Evolutionary conservation across 257 asterid species (phyloP).

Genomic region (Asclepias syriaca): DNA sequence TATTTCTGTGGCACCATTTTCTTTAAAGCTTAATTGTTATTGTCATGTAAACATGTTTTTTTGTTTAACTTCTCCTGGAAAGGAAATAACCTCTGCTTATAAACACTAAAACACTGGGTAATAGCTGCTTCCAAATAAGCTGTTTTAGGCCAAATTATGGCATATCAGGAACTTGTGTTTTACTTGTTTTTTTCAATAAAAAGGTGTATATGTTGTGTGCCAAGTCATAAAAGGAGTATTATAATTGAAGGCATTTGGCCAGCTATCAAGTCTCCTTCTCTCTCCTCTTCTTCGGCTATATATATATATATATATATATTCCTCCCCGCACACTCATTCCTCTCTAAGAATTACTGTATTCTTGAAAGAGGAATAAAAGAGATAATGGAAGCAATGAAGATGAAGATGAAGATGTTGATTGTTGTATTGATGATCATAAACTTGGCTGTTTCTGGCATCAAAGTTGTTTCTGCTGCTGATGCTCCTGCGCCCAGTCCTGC

Average conservation of each 20-base stretch:
- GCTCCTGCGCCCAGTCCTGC: slow-evolving; percentile 54
- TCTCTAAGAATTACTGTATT: background rate
- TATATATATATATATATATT: background rate
- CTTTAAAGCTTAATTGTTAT: no score
- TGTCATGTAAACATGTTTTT: no score
- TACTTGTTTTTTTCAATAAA: no score
- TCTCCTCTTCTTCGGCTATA: background rate
- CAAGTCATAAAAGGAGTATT: background rate
- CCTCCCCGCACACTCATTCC: background rate
- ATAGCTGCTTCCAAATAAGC: no score
- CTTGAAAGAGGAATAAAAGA: slow-evolving; percentile 1
- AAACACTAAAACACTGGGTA: no score
- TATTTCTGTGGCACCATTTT: no score
- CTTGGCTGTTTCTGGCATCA: slow-evolving; percentile 39
- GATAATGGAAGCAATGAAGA: slow-evolving; percentile 37
- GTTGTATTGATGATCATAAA: slow-evolving; percentile 33
- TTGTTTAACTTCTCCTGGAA: no score
- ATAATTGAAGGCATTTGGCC: background rate
- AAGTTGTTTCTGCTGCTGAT: slow-evolving; percentile 41
- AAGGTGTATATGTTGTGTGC: background rate
- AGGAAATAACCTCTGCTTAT: no score
- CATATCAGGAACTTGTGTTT: no score
- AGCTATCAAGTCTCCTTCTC: background rate
- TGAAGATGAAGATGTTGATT: slow-evolving; percentile 34
- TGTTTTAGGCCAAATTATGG: no score